phyloP scores from a whole-genome alignment of 495 filamentous ascomycete species.

The Penicillium goetzii region DNA sequence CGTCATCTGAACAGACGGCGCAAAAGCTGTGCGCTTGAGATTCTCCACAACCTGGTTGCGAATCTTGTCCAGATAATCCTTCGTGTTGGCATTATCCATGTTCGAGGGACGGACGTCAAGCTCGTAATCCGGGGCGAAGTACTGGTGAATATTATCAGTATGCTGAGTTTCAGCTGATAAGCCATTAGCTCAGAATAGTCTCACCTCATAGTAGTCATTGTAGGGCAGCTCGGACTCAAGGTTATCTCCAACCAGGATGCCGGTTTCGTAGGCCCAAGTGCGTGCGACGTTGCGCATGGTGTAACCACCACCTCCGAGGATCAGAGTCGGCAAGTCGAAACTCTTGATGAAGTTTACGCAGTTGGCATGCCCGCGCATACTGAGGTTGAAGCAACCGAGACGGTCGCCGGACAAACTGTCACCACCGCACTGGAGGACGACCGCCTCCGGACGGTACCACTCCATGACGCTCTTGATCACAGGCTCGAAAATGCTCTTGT shows the following conservation, averaged over 20 bases:
- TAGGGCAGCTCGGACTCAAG: conserved; percentile 86
- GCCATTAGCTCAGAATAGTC: conserved; percentile 18
- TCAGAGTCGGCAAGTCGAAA: conserved; percentile 87
- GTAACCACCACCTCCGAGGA: conserved; percentile 94
- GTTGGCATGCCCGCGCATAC: conserved; percentile 96
- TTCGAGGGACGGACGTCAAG: conserved; percentile 94
- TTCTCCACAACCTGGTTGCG: conserved; percentile 91
- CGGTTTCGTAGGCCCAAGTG: conserved; percentile 97
- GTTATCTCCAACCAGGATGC: conserved; percentile 79
- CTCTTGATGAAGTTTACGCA: conserved; percentile 94
- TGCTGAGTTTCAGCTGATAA: background rate
- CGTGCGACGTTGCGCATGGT: conserved; percentile 98
- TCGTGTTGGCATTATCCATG: conserved; percentile 98
- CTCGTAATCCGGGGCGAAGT: conserved; percentile 96
- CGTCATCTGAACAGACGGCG: conserved; percentile 91
- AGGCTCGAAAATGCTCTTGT: conserved; percentile 95
- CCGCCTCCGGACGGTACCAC: conserved; percentile 90
- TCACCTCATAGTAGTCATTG: conserved; percentile 97
- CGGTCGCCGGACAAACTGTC: conserved; percentile 94
- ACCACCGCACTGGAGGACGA: conserved; percentile 95
- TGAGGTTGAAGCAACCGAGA: conserved; percentile 96
- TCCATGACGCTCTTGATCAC: conserved; percentile 94
- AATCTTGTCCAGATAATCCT: conserved; percentile 95
- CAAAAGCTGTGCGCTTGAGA: conserved; percentile 82
- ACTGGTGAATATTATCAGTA: conserved; percentile 55